phyloP scores from a whole-genome alignment of 257 asterid genomes.

The Petunia axillaris region DNA sequence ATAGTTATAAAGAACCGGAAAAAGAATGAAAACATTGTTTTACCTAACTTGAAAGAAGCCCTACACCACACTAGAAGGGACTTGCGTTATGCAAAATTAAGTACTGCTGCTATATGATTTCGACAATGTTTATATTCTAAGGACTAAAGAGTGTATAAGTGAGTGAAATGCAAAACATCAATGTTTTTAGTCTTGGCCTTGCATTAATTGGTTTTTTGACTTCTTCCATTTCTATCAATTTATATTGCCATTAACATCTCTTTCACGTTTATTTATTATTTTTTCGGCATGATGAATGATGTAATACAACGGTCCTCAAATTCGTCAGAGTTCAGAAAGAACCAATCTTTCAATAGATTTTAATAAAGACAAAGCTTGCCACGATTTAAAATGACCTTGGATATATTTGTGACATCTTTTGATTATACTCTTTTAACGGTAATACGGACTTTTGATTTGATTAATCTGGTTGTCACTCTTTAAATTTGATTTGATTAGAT shows the following conservation, averaged over 20 bases:
- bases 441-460: constrained; percentile 16
- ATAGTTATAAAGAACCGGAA: too few species aligned
- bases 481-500: background rate
- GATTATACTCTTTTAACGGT: constrained; percentile 9
- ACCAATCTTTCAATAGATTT: background rate
- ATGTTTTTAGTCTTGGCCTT: background rate
- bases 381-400: background rate
- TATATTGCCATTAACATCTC: constrained; percentile 16
- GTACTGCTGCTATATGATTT: background rate
- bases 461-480: background rate
- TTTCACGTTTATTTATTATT: background rate
- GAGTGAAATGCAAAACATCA: background rate
- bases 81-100: background rate
- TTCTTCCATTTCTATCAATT: background rate
- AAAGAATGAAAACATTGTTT: constrained; percentile 16
- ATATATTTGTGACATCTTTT: constrained; percentile 14
- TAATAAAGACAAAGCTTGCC: background rate
- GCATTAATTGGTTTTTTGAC: constrained; percentile 15
- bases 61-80: background rate
- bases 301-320: constrained; percentile 17
- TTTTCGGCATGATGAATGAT: constrained; percentile 1
- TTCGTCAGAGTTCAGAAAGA: background rate
- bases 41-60: constrained; percentile 21
- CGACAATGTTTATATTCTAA: background rate
- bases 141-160: background rate